A percentile compares a stretch with the other conserved stretches of the same genome.
phyloP scores from a whole-genome alignment of 2,329 filamentous ascomycete species.

The Monosporascus sp. region DNA sequence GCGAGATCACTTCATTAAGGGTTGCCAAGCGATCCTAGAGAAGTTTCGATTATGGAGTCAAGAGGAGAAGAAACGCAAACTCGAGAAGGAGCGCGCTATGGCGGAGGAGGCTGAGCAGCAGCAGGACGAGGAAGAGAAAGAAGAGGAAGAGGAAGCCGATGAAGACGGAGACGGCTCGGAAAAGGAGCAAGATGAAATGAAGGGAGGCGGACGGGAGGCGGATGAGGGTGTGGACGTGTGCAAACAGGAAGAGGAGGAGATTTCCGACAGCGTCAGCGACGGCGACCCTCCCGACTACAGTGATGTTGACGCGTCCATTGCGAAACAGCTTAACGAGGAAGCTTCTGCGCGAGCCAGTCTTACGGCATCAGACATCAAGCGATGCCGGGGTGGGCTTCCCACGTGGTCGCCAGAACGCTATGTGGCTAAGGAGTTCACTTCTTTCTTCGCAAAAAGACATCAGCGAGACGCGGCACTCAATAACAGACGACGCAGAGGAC shows the following conservation, averaged over 20 bases:
- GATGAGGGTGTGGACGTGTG: slow-evolving; percentile 31
- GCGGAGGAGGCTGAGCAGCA: slow-evolving; percentile 46
- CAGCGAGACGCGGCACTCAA: slow-evolving; percentile 76
- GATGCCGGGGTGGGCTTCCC: slow-evolving; percentile 19
- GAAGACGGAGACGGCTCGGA: slow-evolving; percentile 22
- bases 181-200: slow-evolving; percentile 25
- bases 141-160: slow-evolving; percentile 14
- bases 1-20: slow-evolving; percentile 75
- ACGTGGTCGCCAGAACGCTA: slow-evolving; percentile 29
- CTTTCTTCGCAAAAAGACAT: slow-evolving; percentile 78
- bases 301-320: slow-evolving; percentile 66
- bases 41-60: slow-evolving; percentile 87
- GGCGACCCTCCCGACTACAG: slow-evolving; percentile 58
- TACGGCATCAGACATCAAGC: slow-evolving; percentile 17
- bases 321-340: slow-evolving; percentile 72
- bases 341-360: slow-evolving; percentile 35
- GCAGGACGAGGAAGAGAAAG: slow-evolving; percentile 21
- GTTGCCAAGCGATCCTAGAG: slow-evolving; percentile 74
- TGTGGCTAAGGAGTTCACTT: slow-evolving; percentile 64
- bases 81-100: slow-evolving; percentile 64
- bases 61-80: slow-evolving; percentile 79
- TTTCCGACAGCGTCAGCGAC: slow-evolving; percentile 32
- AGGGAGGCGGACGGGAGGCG: slow-evolving; percentile 4
- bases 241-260: slow-evolving; percentile 18
- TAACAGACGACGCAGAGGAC: slow-evolving; percentile 61